Evolutionary conservation across 2,329 filamentous ascomycete species (phyloP).

Genomic region (Alternaria consortialis): DNA sequence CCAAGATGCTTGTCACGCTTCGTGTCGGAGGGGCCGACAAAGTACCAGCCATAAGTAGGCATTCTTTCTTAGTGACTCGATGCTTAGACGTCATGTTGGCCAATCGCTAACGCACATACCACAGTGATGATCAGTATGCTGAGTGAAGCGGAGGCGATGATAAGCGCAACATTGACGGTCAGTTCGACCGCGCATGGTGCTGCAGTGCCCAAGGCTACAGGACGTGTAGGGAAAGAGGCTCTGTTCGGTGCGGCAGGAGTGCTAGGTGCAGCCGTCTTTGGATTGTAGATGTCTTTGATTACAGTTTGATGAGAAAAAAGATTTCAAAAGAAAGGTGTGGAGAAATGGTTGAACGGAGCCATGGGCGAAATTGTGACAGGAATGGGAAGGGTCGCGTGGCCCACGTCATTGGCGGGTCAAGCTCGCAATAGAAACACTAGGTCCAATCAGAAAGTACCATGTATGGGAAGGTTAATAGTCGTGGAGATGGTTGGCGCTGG

Average conservation of each 20-base stretch:
- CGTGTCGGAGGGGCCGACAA: constrained; percentile 3
- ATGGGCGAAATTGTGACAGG: neutral
- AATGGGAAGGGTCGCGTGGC: constrained; percentile 13
- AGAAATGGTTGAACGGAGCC: neutral
- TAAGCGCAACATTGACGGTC: neutral
- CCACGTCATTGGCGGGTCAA: constrained; percentile 16
- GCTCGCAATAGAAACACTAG: neutral
- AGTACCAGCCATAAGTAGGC: constrained; percentile 1
- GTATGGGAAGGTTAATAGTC: constrained; percentile 8
- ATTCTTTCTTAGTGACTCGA: neutral
- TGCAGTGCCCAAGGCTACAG: neutral
- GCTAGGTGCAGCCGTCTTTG: neutral
- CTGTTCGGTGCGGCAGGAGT: neutral
- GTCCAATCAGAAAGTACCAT: constrained; percentile 11
- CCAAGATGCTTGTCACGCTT: constrained; percentile 3
- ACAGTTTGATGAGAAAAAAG: constrained; percentile 1
- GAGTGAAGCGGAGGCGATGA: constrained; percentile 2
- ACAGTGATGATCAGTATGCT: constrained; percentile 1
- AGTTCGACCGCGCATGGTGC: neutral
- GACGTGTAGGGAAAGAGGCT: neutral
- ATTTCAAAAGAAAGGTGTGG: constrained; percentile 1
- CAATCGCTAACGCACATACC: neutral
- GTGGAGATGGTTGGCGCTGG: constrained; percentile 15
- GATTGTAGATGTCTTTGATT: neutral
- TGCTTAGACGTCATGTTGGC: neutral